A percentile compares a stretch with the other conserved stretches of the same genome.
phyloP scores from a whole-genome alignment of 1,284 basidiomycete species.

The Cutaneotrichosporon cavernicola region DNA sequence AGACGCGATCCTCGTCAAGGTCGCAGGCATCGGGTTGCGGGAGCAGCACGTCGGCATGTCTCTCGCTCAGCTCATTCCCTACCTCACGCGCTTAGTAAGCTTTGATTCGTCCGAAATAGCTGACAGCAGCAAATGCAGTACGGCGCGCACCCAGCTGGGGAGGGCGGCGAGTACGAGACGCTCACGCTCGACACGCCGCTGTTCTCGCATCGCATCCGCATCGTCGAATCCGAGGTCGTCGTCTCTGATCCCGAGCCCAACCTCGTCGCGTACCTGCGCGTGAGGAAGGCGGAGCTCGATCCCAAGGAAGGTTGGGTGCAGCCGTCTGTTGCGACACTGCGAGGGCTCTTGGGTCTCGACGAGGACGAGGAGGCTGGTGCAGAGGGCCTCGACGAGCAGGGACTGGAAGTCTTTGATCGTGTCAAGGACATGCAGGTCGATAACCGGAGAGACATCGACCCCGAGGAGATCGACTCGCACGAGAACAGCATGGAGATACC shows the following conservation, averaged over 20 bases:
- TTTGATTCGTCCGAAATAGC: not conserved
- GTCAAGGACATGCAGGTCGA: not conserved
- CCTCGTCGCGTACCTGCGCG: conserved; percentile 80
- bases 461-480: not conserved
- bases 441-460: not conserved
- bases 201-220: conserved; percentile 72
- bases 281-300: conserved; percentile 66
- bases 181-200: conserved; percentile 86
- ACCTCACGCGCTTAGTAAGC: conserved; percentile 69
- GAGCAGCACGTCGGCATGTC: conserved; percentile 75
- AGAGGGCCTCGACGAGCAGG: conserved; percentile 36
- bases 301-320: conserved; percentile 55
- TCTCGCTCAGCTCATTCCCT: conserved; percentile 71
- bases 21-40: conserved; percentile 88
- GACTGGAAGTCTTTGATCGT: conserved; percentile 22
- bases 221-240: conserved; percentile 68
- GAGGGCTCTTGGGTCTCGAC: conserved; percentile 41
- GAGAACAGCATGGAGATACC: conserved; percentile 2
- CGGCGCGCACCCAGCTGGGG: conserved; percentile 91
- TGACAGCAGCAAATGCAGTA: conserved; percentile 68
- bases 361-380: conserved; percentile 24
- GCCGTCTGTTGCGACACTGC: conserved; percentile 34
- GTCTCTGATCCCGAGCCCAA: conserved; percentile 59
- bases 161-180: conserved; percentile 98
- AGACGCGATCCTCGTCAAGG: conserved; percentile 87